Evolutionary conservation across 768 basidiomycete genomes (phyloP), one percentile per base, ranked within the genome.

Genomic region (Tulasnella sp.): DNA sequence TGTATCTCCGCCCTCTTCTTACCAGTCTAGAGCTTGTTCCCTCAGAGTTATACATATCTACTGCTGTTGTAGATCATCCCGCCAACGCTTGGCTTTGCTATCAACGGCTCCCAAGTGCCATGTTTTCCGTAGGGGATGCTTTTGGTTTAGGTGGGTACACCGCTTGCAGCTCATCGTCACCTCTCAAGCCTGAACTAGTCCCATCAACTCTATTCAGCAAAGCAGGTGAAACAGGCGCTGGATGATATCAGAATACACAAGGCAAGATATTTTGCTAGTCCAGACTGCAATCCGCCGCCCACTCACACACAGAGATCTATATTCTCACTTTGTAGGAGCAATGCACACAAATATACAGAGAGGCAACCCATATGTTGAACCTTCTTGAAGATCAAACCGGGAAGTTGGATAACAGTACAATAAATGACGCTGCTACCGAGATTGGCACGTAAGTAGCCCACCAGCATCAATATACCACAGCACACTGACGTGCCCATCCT

Each of bases 361-460:
- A 56, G 21, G 55, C 55, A 13, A 43, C 27, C 23, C 42, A 21
- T 15, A 23, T 56, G 21, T 42, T 56, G 4, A 23, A 24, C 24
- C 27, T 43, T 27, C 29, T 56, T 7, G n/a, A 47, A 21, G 55
- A 56, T 0, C 55, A 56, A 27, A 32, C n/a, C n/a, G 19, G 42
- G n/a, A 43, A 56, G 8, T 15, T 56, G 2, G n/a, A 26, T 27
- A 56, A 47, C 44, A 10, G 26, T 13, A 29, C 38, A 3, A 21
- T 56, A 27, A 56, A 47, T 5, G 55, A 56, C 21, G 55, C 55
- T 13, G 44, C 29, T 15, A 44, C 34, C 17, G 55, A 43, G 41
- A 56, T 56, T 17, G 53, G 43, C 19, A 38, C 29, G 55, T 44
- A 29, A 17, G 42, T 15, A 8, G 19, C 44, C 19, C 43, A 43